phyloP scores from a whole-genome alignment of 495 filamentous ascomycete genomes.

The Hypomontagnella monticulosa region DNA sequence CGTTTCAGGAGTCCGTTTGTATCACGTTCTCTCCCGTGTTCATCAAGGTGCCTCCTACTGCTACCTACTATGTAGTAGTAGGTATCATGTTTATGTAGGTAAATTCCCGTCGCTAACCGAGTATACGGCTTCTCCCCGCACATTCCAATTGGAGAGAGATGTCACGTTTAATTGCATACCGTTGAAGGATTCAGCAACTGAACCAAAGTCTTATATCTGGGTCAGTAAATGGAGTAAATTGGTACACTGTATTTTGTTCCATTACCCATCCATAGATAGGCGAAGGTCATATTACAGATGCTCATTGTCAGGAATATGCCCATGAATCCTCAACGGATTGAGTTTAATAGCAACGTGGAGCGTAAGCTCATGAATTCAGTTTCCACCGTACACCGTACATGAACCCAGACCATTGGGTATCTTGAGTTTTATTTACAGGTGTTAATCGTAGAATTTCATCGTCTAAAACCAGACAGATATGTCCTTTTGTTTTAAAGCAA shows the following conservation, averaged over 20 bases:
- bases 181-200: neutral
- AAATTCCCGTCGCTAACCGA: neutral
- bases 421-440: conserved; percentile 12
- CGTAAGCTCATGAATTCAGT: neutral
- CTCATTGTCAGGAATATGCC: no score
- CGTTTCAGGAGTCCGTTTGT: conserved; percentile 5
- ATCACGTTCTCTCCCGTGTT: neutral
- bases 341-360: no score
- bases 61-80: conserved; percentile 10
- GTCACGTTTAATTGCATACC: conserved; percentile 27
- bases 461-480: neutral
- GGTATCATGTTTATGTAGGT: conserved; percentile 1
- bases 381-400: neutral
- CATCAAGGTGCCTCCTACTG: conserved; percentile 23
- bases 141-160: neutral
- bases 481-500: neutral
- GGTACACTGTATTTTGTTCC: neutral
- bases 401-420: conserved; percentile 28
- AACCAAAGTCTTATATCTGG: neutral
- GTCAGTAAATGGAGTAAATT: neutral
- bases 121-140: conserved; percentile 7
- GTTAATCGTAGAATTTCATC: conserved; percentile 1
- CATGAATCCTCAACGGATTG: no score
- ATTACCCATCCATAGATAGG: neutral
- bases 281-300: no score